Percentiles rank a stretch among this genome's conserved stretches.
Evolutionary conservation across 2,329 filamentous ascomycete species (phyloP).

Genomic region (Aspergillus sp.): DNA sequence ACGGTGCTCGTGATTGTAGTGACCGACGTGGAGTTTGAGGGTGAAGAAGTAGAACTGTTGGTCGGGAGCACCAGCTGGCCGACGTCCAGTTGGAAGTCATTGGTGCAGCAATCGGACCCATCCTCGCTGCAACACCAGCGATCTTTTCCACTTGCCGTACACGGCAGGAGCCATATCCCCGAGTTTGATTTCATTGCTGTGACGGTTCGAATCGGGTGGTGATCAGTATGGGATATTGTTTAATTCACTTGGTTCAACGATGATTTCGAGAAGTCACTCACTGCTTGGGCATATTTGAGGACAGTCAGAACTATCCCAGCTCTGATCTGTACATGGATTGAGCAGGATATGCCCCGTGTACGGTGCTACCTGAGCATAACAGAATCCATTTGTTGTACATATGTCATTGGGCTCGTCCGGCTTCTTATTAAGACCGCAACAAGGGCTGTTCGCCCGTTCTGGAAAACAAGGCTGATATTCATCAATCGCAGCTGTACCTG

Average conservation of each 20-base stretch:
- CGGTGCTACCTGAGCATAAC: conserved; percentile 1
- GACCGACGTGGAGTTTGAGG: not conserved
- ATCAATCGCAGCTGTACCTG: not conserved
- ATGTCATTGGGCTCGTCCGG: not conserved
- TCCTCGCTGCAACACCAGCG: not conserved
- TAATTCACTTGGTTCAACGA: not conserved
- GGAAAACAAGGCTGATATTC: conserved; percentile 3
- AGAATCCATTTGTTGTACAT: not conserved
- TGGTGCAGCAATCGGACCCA: not conserved
- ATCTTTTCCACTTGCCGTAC: not conserved
- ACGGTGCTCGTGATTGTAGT: not conserved
- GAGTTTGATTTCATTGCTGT: not conserved
- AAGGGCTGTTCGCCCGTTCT: not conserved
- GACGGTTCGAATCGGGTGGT: not conserved
- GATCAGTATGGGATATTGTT: not conserved
- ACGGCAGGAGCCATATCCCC: not conserved
- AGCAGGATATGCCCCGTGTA: not conserved
- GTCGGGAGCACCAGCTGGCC: not conserved
- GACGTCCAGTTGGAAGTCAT: not conserved
- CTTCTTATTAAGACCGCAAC: conserved; percentile 1
- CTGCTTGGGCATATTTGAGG: not conserved
- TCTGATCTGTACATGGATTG: not conserved
- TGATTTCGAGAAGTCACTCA: not conserved
- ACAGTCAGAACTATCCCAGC: not conserved
- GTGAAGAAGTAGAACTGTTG: not conserved